phyloP scores from a whole-genome alignment of 1,284 basidiomycete genomes.

The Gastroboletus turbinatus region DNA sequence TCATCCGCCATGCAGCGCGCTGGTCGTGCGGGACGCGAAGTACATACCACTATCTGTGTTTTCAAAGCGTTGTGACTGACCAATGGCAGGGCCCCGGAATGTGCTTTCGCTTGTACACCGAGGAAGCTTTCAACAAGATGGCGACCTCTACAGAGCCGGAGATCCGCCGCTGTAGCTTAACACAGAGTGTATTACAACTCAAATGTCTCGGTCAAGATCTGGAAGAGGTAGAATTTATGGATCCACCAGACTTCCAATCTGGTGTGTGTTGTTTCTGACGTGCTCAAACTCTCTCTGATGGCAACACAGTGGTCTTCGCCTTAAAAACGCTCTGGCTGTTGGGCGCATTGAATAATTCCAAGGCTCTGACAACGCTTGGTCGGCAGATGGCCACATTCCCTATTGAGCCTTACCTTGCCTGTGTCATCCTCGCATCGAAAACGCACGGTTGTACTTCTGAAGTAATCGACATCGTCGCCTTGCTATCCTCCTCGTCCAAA shows the following conservation, averaged over 20 bases:
- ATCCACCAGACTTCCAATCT: constrained; percentile 70
- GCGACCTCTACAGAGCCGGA: constrained; percentile 76
- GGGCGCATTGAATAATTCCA: constrained; percentile 67
- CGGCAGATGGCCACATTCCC: constrained; percentile 82
- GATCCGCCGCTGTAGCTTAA: constrained; percentile 83
- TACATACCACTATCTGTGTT: constrained; percentile 32
- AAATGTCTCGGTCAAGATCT: constrained; percentile 82
- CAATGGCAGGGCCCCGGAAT: constrained; percentile 63
- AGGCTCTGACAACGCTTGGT: constrained; percentile 68
- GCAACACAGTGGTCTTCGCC: constrained; percentile 58
- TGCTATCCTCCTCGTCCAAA: constrained; percentile 75
- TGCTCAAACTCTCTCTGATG: not conserved
- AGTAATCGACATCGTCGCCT: constrained; percentile 76
- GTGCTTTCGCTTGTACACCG: constrained; percentile 89
- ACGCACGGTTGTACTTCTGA: constrained; percentile 70
- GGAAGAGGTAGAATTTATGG: constrained; percentile 81
- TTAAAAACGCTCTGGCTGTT: constrained; percentile 76
- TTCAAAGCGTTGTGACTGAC: constrained; percentile 1
- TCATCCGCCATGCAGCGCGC: constrained; percentile 86
- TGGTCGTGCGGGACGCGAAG: constrained; percentile 90
- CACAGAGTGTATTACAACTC: constrained; percentile 80
- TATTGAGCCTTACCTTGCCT: constrained; percentile 79
- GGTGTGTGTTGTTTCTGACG: constrained; percentile 45
- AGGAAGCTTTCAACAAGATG: constrained; percentile 71
- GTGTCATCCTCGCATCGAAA: constrained; percentile 74